These are phyloP conservation scores for Teunomyces gatunensis DNA, from an alignment of 805 yeast genomes.

Conservation along the genomic window DNA sequence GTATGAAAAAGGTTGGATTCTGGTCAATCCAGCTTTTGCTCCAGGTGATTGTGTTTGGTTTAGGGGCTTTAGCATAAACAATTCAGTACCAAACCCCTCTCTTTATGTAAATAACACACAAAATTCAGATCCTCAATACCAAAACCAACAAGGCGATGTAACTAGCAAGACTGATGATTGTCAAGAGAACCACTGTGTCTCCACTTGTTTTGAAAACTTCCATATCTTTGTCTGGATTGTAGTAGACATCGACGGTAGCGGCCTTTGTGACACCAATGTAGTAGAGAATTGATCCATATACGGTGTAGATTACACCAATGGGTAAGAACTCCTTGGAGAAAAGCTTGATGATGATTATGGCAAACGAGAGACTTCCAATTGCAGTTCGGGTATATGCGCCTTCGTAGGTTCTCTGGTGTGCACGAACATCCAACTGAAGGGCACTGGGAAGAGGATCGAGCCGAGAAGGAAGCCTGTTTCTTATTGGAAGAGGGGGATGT, in stretches of 20 bases:
- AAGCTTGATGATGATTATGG: constrained; percentile 61
- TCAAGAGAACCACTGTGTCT: constrained; percentile 51
- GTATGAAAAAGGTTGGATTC: constrained; percentile 83
- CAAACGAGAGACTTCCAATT: constrained; percentile 63
- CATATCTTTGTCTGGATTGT: constrained; percentile 34
- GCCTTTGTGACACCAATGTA: constrained; percentile 40
- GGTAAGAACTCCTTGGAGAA: constrained; percentile 64
- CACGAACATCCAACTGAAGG: constrained; percentile 52
- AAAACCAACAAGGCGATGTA: constrained; percentile 53
- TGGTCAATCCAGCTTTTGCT: constrained; percentile 87
- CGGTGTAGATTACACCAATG: constrained; percentile 62
- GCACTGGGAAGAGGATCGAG: constrained; percentile 37
- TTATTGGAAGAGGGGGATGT: constrained; percentile 6
- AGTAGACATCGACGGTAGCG: constrained; percentile 33
- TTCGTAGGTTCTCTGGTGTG: constrained; percentile 80
- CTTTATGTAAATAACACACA: neutral
- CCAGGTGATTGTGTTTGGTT: constrained; percentile 78
- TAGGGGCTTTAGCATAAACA: constrained; percentile 52
- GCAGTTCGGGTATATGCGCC: constrained; percentile 81
- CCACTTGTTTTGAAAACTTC: constrained; percentile 61
- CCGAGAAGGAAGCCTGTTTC: constrained; percentile 28
- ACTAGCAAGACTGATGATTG: constrained; percentile 48
- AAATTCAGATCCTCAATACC: constrained; percentile 39
- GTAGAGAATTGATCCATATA: constrained; percentile 50
- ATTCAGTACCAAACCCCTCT: no score